Evolutionary conservation across 2,329 filamentous ascomycete species (phyloP), one percentile per base, ranked within the genome.

Genomic region (Diaporthe citrichinensis): DNA sequence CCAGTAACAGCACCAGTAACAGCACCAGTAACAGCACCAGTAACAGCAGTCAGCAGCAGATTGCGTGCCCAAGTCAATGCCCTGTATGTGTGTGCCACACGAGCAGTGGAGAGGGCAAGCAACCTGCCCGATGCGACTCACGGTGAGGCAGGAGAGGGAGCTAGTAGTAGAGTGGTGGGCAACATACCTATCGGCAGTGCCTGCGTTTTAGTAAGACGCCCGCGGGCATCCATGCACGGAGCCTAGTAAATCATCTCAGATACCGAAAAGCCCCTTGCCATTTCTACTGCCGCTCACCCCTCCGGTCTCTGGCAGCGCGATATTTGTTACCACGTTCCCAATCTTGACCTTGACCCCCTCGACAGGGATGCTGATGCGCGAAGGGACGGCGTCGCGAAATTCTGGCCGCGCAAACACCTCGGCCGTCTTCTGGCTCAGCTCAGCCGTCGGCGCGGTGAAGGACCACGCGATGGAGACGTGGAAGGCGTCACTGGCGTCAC

Each of bases 391-490:
- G 4, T 77, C 80, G 17, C 81, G 72, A 61, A 79, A 78, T 14
- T 75, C 72, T 8, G 77, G 72, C 7, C 58, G 68, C 5, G 65
- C 76, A 59, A 84, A 85, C 5, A 83, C 77, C 4, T 77, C 75
- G 4, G 82, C 79, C 0, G 87, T 89, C 36, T 80, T 80, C 68
- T 82, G 77, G 23, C 81, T 80, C 20, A 89, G 80, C 46, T 88
- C 86, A 4, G 84, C 75, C 8, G 83, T 86, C 0, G 91, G 92
- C 57, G 86, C 82, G 14, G 87, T 83, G 77, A 96, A 88, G 1
- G 90, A 93, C 97, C 96, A 98, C 0, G 93, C 97, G 74, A 99
- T 91, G 61, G 95, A 98, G 76, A 98, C 86, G 84, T 99, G 97
- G 81, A 98, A 98, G 31, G 90, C 91, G 67, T 88, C 83, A 28